These are phyloP conservation scores for Suillus brevipes DNA, from an alignment of 768 basidiomycete species.

Conservation along the genomic window DNA sequence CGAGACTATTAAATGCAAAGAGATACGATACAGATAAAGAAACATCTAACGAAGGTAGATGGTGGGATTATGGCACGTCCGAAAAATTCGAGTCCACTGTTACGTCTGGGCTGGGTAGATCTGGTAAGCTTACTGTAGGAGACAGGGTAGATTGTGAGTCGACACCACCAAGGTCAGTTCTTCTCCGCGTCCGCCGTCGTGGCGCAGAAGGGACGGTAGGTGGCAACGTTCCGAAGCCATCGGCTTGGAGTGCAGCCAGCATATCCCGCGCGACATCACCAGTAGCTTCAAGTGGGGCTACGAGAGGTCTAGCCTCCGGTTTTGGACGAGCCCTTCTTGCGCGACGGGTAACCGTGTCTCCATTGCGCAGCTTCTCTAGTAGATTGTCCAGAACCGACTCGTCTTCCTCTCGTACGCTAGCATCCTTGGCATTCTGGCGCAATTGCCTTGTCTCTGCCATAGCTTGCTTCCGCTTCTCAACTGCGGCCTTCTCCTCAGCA, in stretches of 20 bases:
- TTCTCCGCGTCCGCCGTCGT: constrained; percentile 29
- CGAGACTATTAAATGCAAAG: constrained; percentile 6
- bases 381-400: constrained; percentile 63
- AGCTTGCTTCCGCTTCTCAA: constrained; percentile 68
- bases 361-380: constrained; percentile 69
- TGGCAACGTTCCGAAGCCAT: constrained; percentile 58
- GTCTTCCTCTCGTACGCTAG: constrained; percentile 51
- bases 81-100: constrained; percentile 26
- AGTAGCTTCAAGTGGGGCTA: constrained; percentile 19
- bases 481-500: constrained; percentile 66
- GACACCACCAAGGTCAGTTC: constrained; percentile 35
- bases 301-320: constrained; percentile 32
- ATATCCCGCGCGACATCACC: constrained; percentile 71
- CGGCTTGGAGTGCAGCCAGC: constrained; percentile 70
- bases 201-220: constrained; percentile 39
- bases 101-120: constrained; percentile 31
- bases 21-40: constrained; percentile 32
- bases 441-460: constrained; percentile 62
- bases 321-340: constrained; percentile 50
- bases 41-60: constrained; percentile 23
- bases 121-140: constrained; percentile 25
- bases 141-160: constrained; percentile 31
- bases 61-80: constrained; percentile 29
- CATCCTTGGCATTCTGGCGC: constrained; percentile 50
- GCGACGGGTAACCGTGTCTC: constrained; percentile 61